Base-by-base conservation (phyloP, 2,329 filamentous ascomycete genomes). In the Monosporascus sp. region DNA sequence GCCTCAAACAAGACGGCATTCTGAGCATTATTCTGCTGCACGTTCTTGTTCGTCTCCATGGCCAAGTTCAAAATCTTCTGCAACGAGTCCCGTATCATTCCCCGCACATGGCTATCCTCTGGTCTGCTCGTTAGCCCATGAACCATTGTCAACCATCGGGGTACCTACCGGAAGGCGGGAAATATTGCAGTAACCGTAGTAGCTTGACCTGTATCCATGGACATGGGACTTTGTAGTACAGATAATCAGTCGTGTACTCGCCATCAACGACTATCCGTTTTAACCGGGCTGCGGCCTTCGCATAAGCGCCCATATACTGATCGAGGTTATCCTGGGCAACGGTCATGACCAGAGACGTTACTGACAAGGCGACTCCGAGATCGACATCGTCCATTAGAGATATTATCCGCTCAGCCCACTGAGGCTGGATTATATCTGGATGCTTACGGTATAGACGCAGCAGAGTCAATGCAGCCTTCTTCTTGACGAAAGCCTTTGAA, bases 161-260 rank as follows among this genome's bases (percentile, higher is more conserved):
- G 11, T 11, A 72, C 79, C 59, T 78, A 92, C 89, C 87, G 68
- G 94, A 95, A 46, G 94, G 93, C 26, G 92, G 89, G 71, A 96
- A 99, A 70, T 97, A 99, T 72, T 99, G 94, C 59, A 99, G 78
- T 56, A 99, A 74, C 57, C 92, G 85, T 60, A 99, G 74, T 19
- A 99, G 80, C 74, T 99, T 99, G 65, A 97, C 89, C 72, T 97
- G 92, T 54, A 99, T 86, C 94, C 94, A 99, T 3, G 94, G 94
- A 68, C 94, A 99, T 1, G 94, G 94, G n/a, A 99, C 94, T 67
- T 97, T 97, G 78, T 99, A 99, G 76, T 99, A 99, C 26, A 97
- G 82, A 68, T 99, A 99, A 68, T 97, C 94, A 52, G 85, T 82
- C 0, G 90, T 84, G 65, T 90, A 94, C 63, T 99, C 93, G 58